Conservation (phyloP, 768 basidiomycete genomes). For the Naganishia antarctica region DNA sequence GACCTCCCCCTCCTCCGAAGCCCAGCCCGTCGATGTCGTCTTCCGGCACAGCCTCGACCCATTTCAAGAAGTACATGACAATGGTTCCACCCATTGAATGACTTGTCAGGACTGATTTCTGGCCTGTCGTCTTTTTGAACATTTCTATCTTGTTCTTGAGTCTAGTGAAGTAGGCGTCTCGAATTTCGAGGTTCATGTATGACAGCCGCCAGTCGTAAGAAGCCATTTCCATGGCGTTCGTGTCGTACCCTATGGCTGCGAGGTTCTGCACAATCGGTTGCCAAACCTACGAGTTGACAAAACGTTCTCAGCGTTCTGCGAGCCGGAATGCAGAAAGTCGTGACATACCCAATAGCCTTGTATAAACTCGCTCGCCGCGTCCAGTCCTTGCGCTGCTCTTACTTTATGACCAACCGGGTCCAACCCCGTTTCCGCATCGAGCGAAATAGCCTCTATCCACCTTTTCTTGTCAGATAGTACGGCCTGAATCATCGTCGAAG, state of each 20-base stretch:
- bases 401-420: conserved; percentile 82
- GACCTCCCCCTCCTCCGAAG: conserved; percentile 59
- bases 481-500: conserved; percentile 52
- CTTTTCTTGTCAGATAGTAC: conserved; percentile 73
- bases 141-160: conserved; percentile 77
- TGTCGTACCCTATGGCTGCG: conserved; percentile 86
- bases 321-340: conserved; percentile 50
- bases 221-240: conserved; percentile 49
- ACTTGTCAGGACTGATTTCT: conserved; percentile 67
- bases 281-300: conserved; percentile 49
- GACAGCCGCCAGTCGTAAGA: conserved; percentile 84
- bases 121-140: conserved; percentile 65
- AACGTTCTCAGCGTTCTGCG: conserved; percentile 60
- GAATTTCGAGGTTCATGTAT: conserved; percentile 74
- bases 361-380: conserved; percentile 62
- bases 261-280: conserved; percentile 66
- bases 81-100: conserved; percentile 53
- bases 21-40: conserved; percentile 57
- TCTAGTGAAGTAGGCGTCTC: conserved; percentile 49
- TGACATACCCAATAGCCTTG: conserved; percentile 82
- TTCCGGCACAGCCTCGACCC: conserved; percentile 76
- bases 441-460: conserved; percentile 85
- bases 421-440: conserved; percentile 85
- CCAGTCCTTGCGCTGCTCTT: conserved; percentile 84
- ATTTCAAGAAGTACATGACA: conserved; percentile 60